These are phyloP conservation scores for Apiospora aurea DNA, from an alignment of 2,329 filamentous ascomycete genomes.

Conservation along the genomic window DNA sequence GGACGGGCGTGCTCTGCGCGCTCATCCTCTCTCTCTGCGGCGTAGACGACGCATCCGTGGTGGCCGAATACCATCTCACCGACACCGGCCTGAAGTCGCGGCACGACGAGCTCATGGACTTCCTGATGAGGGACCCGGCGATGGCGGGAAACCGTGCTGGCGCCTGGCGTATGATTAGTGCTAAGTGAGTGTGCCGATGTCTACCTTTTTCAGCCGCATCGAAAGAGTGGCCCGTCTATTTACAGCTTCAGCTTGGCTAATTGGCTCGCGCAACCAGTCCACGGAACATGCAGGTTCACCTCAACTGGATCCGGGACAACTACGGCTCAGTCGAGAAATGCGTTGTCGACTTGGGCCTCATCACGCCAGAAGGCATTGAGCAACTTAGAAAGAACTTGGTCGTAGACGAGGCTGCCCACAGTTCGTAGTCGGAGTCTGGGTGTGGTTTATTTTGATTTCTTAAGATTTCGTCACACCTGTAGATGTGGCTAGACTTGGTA, in stretches of 20 bases:
- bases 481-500: constrained; percentile 11
- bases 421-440: background rate
- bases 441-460: background rate
- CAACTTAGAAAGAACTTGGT: constrained; percentile 41
- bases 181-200: constrained; percentile 45
- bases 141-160: constrained; percentile 53
- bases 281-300: constrained; percentile 56
- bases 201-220: constrained; percentile 1
- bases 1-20: constrained; percentile 70
- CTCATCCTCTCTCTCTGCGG: constrained; percentile 65
- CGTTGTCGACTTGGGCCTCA: constrained; percentile 62
- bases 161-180: constrained; percentile 54
- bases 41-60: constrained; percentile 55
- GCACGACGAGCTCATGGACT: constrained; percentile 46
- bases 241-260: background rate
- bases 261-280: constrained; percentile 42
- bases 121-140: constrained; percentile 57
- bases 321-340: constrained; percentile 72
- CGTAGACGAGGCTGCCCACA: constrained; percentile 32
- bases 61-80: constrained; percentile 70
- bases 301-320: constrained; percentile 61
- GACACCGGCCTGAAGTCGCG: constrained; percentile 57
- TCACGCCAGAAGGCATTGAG: constrained; percentile 61
- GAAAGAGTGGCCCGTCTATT: background rate
- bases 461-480: background rate